These are phyloP conservation scores for Bruguiera parviflora DNA, from an alignment of 345 rosid genomes.

Conservation along the genomic window DNA sequence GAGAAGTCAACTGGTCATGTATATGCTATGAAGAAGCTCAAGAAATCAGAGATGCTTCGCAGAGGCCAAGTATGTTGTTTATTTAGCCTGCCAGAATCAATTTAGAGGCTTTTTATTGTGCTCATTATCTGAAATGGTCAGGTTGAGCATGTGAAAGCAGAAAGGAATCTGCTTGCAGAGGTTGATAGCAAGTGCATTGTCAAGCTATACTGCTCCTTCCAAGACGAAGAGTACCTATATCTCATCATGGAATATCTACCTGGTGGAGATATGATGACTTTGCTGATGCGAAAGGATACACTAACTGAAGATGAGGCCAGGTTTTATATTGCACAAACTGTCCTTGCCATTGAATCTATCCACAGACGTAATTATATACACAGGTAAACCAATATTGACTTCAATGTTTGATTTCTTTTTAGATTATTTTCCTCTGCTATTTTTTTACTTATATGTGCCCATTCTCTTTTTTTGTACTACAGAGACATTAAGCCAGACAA, in stretches of 20 bases:
- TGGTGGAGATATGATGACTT: slow-evolving; percentile 79
- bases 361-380: slow-evolving; percentile 64
- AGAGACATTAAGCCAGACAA: slow-evolving; percentile 80
- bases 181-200: slow-evolving; percentile 70
- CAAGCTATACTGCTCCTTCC: slow-evolving; percentile 65
- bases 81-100: neutral
- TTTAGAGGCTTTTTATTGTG: neutral
- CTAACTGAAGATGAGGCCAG: slow-evolving; percentile 60
- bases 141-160: slow-evolving; percentile 75
- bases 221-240: slow-evolving; percentile 62
- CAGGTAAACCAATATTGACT: slow-evolving; percentile 35
- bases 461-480: slow-evolving; percentile 13
- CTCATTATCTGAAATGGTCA: slow-evolving; percentile 29
- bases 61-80: slow-evolving; percentile 61
- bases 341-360: slow-evolving; percentile 67
- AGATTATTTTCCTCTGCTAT: neutral
- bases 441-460: neutral
- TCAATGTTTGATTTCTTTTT: neutral
- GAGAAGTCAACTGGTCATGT: slow-evolving; percentile 89
- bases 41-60: slow-evolving; percentile 95
- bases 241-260: slow-evolving; percentile 73
- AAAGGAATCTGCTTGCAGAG: slow-evolving; percentile 71
- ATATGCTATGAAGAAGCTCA: slow-evolving; percentile 94
- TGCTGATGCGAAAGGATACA: slow-evolving; percentile 65
- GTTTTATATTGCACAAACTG: slow-evolving; percentile 65